Base-by-base conservation (phyloP, 805 yeast genomes). In the Candida glaebosa region DNA sequence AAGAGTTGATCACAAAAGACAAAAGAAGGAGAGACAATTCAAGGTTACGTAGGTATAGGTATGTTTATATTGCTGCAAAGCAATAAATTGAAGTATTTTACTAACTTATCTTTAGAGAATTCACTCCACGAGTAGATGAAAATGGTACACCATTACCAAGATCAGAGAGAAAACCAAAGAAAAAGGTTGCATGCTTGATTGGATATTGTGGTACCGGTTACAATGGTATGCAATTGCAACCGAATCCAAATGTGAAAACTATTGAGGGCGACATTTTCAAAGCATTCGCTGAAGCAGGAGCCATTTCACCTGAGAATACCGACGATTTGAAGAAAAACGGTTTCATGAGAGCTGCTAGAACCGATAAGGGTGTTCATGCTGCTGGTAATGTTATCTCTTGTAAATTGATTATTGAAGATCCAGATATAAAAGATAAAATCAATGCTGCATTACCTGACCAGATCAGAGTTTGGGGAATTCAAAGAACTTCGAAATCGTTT, bases 141-240 rank as follows among this genome's bases (percentile, higher is more conserved):
- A 63, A 79, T 20, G 91, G 90, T 9, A 73, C 78, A 25, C 81
- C 82, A 2, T 60, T 79, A 31, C 79, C 73, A 31, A 72, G 69
- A 42, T 58, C 67, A 10, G 86, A 79, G 48, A 74, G 89, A 61
- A 78, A 75, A 48, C 96, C 98, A 17, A 90, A 90, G 73, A 78
- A 80, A 53, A 90, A 90, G 58, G 96, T 88, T 17, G 97, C 96
- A 0, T 80, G 85, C 54, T 73, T 87, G 80, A 73, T 90, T 49
- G 97, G 98, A 3, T 90, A 90, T 67, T 90, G 96, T 60, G 98
- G 98, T 32, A 82, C 96, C 1, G 97, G 97, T 0, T 90, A 90
- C 65, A 93, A 87, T 61, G 98, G 98, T 5, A 87, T 90, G 96
- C 98, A 90, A 63, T 68, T 84, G 48, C 74, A 69, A 43, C 65